Evolutionary conservation across 768 basidiomycete species (phyloP), one percentile per base, ranked within the genome.

Genomic region (Kwoniella europaea): DNA sequence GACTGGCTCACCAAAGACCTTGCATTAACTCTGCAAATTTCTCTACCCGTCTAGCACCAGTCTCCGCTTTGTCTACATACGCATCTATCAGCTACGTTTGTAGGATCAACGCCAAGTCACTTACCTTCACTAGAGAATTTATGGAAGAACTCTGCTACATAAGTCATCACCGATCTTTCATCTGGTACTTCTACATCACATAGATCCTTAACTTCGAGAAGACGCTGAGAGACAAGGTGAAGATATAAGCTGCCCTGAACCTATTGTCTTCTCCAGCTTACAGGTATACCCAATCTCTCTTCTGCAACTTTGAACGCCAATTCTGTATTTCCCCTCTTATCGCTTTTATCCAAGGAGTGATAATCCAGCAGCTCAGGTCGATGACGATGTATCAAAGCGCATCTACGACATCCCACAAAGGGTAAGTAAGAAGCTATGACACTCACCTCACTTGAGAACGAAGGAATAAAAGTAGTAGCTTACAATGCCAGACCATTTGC

Each of bases 81-180:
- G 71, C 44, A 46, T 41, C 16, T n/a, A n/a, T n/a, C n/a, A n/a
- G n/a, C n/a, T n/a, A n/a, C n/a, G n/a, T n/a, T n/a, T n/a, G n/a
- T n/a, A n/a, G n/a, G n/a, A n/a, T n/a, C n/a, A n/a, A n/a, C n/a
- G n/a, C n/a, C n/a, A n/a, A n/a, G n/a, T n/a, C n/a, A 84, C 88
- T 62, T 74, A 95, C 95, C 93, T 91, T 97, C 95, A 0, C 92
- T 90, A 0, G 94, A 96, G 83, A 99, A 99, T 0, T 96, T 95
- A 81, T 98, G 97, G 87, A 99, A 99, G 85, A 88, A 98, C 76
- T 92, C 92, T 43, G 97, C 97, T 57, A 99, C 91, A 75, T 98
- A 98, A 4, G 94, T 98, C 93, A 98, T 98, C 12, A 98, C 92
- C 83, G 92, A 93, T 46, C 94, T 90, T 84, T 99, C 97, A 82